Evolutionary conservation across 192 early-diverging fungal species (phyloP), one percentile per base, ranked within the genome.

Genomic region (Funneliformis mosseae): DNA sequence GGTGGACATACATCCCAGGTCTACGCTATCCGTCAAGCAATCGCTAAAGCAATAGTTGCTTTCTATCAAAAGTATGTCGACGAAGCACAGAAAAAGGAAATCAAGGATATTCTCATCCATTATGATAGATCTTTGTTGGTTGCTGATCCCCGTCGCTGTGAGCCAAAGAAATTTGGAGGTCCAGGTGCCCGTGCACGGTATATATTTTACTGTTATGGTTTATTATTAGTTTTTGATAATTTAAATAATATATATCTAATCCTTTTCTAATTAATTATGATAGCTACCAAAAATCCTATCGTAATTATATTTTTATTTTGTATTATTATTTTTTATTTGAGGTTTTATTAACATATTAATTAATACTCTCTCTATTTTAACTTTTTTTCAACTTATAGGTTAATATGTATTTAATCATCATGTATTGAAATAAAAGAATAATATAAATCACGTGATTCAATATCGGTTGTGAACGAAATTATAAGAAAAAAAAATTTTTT

Each of bases 141-240:
- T 81, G 97, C 97, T 77, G 97, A 98, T 88, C 96, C 97, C 80
- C 96, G 98, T 89, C 97, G 98, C 84, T 96, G 94, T 89, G 98
- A 99, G 88, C 95, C 98, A 89, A 99, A 99, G 96, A 99, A 98
- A 93, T 99, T 99, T 85, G 98, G 97, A 89, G 98, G 98, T 92
- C 89, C 89, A 81, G 98, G 98, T 95, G 98, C 98, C 87, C 96
- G 98, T 89, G 93, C 97, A 83, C 94, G 96, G 85, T 94, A 90
- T 78, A 64, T 23, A 23, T 43, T 68, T 27, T 48, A 74, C n/a
- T n/a, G n/a, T n/a, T n/a, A n/a, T n/a, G n/a, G n/a, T 60, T 78
- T 39, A 67, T 85, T 78, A 16, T 59, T 55, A 28, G 8, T 12
- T 55, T 55, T 80, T 46, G 59, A 18, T 42, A 74, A 7, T 38